Percentiles rank a stretch among this genome's conserved stretches.
phyloP scores from a whole-genome alignment of 2,329 filamentous ascomycete species.

The Hypoxylon sp. region DNA sequence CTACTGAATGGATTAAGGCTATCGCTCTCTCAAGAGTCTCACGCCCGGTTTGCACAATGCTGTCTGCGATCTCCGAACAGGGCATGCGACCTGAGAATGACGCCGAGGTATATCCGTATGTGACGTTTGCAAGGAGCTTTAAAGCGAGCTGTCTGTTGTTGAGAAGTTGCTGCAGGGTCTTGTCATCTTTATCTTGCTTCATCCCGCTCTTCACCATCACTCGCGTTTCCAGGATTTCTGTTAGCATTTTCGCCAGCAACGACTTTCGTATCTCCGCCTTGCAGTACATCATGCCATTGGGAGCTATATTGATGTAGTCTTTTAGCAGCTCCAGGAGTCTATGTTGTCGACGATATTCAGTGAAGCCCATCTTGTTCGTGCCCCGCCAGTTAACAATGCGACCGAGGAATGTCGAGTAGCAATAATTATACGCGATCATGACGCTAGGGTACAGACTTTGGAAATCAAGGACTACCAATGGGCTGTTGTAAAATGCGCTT shows the following conservation, averaged over 20 bases:
- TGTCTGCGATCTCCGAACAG: slow-evolving; percentile 97
- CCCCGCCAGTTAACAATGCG: slow-evolving; percentile 90
- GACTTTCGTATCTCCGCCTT: slow-evolving; percentile 90
- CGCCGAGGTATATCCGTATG: slow-evolving; percentile 97
- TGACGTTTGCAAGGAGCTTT: slow-evolving; percentile 98
- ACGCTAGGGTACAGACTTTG: slow-evolving; percentile 96
- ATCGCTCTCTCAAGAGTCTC: slow-evolving; percentile 97
- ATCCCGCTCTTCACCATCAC: slow-evolving; percentile 99
- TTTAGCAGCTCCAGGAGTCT: slow-evolving; percentile 83
- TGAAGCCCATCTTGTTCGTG: slow-evolving; percentile 93
- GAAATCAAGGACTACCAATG: slow-evolving; percentile 92
- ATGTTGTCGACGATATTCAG: slow-evolving; percentile 84
- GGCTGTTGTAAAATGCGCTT: slow-evolving; percentile 92
- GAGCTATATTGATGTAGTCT: slow-evolving; percentile 90
- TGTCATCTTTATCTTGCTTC: slow-evolving; percentile 93
- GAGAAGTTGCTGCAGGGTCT: slow-evolving; percentile 84
- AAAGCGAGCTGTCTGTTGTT: slow-evolving; percentile 95
- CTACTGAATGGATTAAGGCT: slow-evolving; percentile 88
- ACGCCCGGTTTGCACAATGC: slow-evolving; percentile 94
- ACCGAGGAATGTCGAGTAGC: slow-evolving; percentile 96
- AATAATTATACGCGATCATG: slow-evolving; percentile 99
- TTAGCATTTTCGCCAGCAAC: slow-evolving; percentile 94
- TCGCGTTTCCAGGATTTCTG: slow-evolving; percentile 93
- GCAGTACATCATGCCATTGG: slow-evolving; percentile 96
- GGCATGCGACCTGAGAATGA: slow-evolving; percentile 98